phyloP scores from a whole-genome alignment of 768 basidiomycete species.

The Leccinellum rugosiceps region DNA sequence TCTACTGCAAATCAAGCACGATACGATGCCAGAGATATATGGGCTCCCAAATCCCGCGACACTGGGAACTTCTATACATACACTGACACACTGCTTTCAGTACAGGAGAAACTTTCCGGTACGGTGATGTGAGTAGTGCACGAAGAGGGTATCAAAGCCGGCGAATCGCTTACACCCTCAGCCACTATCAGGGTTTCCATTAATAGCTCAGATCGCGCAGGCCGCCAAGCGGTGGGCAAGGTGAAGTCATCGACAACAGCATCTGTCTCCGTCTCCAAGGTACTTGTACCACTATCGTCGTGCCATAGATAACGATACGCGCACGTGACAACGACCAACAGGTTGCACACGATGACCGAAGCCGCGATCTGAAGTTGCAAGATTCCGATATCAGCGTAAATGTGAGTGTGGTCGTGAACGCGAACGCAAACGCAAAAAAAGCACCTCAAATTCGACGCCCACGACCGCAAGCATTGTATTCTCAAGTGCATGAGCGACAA shows the following conservation, averaged over 20 bases:
- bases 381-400: background rate
- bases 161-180: background rate
- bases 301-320: constrained; percentile 5
- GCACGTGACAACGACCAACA: constrained; percentile 18
- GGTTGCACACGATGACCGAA: constrained; percentile 15
- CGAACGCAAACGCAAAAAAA: background rate
- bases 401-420: too few species aligned
- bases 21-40: constrained; percentile 81
- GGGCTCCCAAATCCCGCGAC: constrained; percentile 67
- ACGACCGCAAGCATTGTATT: background rate
- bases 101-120: background rate
- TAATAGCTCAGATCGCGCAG: background rate
- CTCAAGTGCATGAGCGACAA: background rate
- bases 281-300: too few species aligned
- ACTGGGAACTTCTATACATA: background rate
- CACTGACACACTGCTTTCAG: background rate
- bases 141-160: background rate
- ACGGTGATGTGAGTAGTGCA: background rate
- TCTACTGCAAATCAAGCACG: constrained; percentile 61
- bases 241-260: constrained; percentile 2
- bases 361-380: constrained; percentile 8
- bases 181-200: too few species aligned
- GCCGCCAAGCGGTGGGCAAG: background rate
- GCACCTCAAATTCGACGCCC: constrained; percentile 8
- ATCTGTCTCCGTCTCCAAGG: background rate